A percentile compares a stretch with the other conserved stretches of the same genome.
phyloP scores from a whole-genome alignment of 2,329 filamentous ascomycete genomes.

The Xylariaceae sp. region DNA sequence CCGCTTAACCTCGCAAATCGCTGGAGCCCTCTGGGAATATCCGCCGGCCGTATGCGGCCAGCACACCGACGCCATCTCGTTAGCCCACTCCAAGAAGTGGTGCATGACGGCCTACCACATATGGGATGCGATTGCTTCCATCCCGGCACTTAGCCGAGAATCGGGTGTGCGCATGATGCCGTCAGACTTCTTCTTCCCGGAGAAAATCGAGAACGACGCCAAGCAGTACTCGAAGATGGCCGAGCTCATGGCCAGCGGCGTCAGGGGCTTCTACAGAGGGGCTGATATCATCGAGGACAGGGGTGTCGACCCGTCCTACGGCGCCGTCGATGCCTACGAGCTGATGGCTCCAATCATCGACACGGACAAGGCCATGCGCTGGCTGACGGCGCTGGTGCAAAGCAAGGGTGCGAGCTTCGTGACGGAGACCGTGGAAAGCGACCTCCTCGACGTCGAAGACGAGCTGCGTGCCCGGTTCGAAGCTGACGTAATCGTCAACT shows the following conservation, averaged over 20 bases:
- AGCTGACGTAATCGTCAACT: conserved; percentile 43
- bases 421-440: conserved; percentile 37
- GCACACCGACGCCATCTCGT: conserved; percentile 39
- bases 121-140: conserved; percentile 39
- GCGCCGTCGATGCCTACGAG: conserved; percentile 42
- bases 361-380: conserved; percentile 42
- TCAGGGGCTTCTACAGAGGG: conserved; percentile 38
- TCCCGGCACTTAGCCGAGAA: conserved; percentile 30
- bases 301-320: conserved; percentile 33
- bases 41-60: conserved; percentile 43
- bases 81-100: conserved; percentile 40
- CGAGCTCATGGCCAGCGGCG: conserved; percentile 38
- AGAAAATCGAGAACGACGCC: conserved; percentile 33
- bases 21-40: conserved; percentile 45
- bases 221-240: conserved; percentile 37
- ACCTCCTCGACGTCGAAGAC: conserved; percentile 37
- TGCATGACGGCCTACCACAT: conserved; percentile 41
- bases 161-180: conserved; percentile 39
- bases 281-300: conserved; percentile 36
- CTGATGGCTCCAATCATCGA: conserved; percentile 44
- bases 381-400: conserved; percentile 39
- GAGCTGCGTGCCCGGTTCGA: conserved; percentile 32
- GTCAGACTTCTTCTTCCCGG: conserved; percentile 40
- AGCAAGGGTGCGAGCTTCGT: conserved; percentile 39
- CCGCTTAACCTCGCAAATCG: conserved; percentile 44